These are phyloP conservation scores for Melampsora larici-populina DNA, from an alignment of 1,284 basidiomycete genomes.

Conservation along the genomic window DNA sequence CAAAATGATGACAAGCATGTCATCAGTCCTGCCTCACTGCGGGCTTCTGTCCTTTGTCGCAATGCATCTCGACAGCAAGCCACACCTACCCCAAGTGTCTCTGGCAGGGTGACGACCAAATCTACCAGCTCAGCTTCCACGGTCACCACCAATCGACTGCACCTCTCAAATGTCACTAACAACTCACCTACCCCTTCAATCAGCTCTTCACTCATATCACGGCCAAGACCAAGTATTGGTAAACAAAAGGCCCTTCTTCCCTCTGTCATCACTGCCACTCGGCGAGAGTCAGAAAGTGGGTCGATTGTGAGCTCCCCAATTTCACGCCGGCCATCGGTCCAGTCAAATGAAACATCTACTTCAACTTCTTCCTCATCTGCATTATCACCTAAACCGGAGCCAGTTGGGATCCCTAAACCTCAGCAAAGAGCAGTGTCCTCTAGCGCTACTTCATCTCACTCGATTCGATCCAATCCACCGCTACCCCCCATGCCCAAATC, in stretches of 20 bases:
- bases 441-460: not conserved
- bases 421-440: not conserved
- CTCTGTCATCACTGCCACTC: not conserved
- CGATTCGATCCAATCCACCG: not conserved
- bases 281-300: not conserved
- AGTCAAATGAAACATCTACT: not conserved
- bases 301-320: not conserved
- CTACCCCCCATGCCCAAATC: not conserved
- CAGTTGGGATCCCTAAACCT: not conserved
- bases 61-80: conserved; percentile 26
- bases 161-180: not conserved
- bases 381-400: conserved; percentile 20
- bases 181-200: not conserved
- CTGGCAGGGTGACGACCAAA: conserved; percentile 4
- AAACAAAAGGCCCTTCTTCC: not conserved
- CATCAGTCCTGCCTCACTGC: conserved; percentile 31
- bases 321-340: not conserved
- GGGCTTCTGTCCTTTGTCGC: conserved; percentile 35
- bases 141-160: not conserved
- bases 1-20: not conserved
- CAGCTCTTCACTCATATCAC: not conserved
- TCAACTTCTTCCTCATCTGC: conserved; percentile 17
- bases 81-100: conserved; percentile 10
- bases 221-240: not conserved
- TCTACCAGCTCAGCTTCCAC: not conserved